phyloP scores from a whole-genome alignment of 768 basidiomycete species.

The Lactarius hengduanensis region DNA sequence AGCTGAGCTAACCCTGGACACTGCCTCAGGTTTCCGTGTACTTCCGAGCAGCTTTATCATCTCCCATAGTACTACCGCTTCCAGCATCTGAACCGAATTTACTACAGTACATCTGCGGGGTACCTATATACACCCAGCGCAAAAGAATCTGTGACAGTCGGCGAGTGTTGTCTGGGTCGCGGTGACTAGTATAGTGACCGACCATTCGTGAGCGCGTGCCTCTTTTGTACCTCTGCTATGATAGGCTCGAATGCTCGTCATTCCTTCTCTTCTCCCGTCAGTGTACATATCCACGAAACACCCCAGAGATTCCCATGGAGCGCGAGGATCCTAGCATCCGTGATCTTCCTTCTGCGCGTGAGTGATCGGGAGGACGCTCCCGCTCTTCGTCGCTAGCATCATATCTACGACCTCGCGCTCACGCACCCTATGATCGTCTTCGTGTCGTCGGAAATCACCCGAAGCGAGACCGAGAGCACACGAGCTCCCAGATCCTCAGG shows the following conservation, averaged over 20 bases:
- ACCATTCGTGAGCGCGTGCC: background rate
- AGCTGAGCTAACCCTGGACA: background rate
- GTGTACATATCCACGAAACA: background rate
- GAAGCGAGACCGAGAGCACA: slow-evolving; percentile 31
- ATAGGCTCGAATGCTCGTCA: background rate
- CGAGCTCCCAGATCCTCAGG: slow-evolving; percentile 31
- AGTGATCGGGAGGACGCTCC: slow-evolving; percentile 13
- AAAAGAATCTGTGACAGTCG: background rate
- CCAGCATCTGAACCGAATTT: background rate
- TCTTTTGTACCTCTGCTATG: background rate
- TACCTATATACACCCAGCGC: background rate
- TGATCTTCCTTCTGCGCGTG: slow-evolving; percentile 13
- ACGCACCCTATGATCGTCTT: slow-evolving; percentile 5
- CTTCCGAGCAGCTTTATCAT: too few relatives aligned
- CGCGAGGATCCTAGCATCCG: background rate
- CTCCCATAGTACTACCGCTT: background rate
- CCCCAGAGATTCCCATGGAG: slow-evolving; percentile 7
- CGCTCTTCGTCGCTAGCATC: slow-evolving; percentile 4
- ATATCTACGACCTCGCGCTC: slow-evolving; percentile 3
- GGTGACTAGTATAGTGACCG: background rate
- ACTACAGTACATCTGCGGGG: too few relatives aligned
- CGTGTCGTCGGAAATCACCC: background rate
- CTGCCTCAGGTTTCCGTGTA: background rate
- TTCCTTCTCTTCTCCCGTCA: background rate
- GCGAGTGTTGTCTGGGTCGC: background rate